phyloP scores from a whole-genome alignment of 352 stramenopile species.

The Peronospora farinosa region DNA sequence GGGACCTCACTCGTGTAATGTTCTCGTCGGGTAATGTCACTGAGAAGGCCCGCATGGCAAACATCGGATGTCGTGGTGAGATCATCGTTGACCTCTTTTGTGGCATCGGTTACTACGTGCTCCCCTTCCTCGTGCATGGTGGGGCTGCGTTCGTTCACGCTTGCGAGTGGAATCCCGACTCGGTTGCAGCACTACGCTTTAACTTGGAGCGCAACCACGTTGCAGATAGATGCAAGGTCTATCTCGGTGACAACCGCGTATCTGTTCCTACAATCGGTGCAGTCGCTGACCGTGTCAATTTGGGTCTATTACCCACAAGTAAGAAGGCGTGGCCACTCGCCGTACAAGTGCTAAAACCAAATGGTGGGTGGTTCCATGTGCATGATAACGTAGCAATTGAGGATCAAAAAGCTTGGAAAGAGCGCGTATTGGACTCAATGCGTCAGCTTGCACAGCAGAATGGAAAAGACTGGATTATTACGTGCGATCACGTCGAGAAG shows the following conservation, averaged over 20 bases:
- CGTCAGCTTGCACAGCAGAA: constrained; percentile 33
- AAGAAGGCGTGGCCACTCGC: constrained; percentile 91
- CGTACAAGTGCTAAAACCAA: constrained; percentile 84
- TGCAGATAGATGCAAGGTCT: constrained; percentile 58
- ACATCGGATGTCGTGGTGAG: constrained; percentile 78
- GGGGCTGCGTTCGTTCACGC: constrained; percentile 86
- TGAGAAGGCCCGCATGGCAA: constrained; percentile 92
- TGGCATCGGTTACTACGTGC: constrained; percentile 97
- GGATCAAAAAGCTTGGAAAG: constrained; percentile 76
- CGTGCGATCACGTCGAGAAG: constrained; percentile 80
- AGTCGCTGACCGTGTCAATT: constrained; percentile 90
- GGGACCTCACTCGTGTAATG: constrained; percentile 94
- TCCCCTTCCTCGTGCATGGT: constrained; percentile 91
- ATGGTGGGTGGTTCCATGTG: constrained; percentile 92
- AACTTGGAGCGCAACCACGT: constrained; percentile 92
- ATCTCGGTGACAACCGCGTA: constrained; percentile 88
- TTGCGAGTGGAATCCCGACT: constrained; percentile 95
- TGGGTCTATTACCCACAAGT: constrained; percentile 91
- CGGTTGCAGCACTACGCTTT: constrained; percentile 81
- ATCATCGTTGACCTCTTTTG: constrained; percentile 94
- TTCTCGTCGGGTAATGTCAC: constrained; percentile 96
- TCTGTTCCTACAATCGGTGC: constrained; percentile 59
- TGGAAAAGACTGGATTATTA: constrained; percentile 64
- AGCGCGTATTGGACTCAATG: constrained; percentile 54
- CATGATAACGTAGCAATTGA: constrained; percentile 91